Base-by-base conservation (phyloP, 805 yeast species). In the Blastobotrys chiropterorum region DNA sequence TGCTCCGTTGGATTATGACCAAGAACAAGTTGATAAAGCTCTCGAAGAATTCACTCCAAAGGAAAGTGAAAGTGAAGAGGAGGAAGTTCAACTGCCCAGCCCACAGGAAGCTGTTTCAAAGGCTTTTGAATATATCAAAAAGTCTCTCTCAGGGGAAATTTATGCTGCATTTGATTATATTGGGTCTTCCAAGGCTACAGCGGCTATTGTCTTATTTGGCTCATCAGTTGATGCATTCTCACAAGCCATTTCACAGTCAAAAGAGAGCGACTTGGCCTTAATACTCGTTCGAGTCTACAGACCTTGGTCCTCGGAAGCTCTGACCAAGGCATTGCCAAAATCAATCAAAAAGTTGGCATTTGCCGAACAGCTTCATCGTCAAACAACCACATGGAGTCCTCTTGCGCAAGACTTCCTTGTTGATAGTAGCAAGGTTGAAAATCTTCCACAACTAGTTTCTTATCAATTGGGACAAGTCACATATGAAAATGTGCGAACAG, bases 171-270 rank as follows among this genome's bases (percentile, higher is more conserved):
- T 74, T 56, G 77, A 74, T 57, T 72, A 72, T 61, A 57, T 60
- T 30, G 79, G 78, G 15, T 55, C 73, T 38, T 56, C 62, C 4
- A 61, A 65, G 6, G 75, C 85, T 5, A 67, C 70, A 31, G 73
- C 78, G 53, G 79, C 83, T 1, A 66, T 85, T 15, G 75, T 89
- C 16, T 73, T 82, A 47, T 73, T 89, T 55, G 94, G 95, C 50
- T 75, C 81, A 48, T 73, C 79, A 44, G 71, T 69, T 19, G 67
- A 70, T 2, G 72, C 72, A 14, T 69, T 83, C 46, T 60, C 75
- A 3, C 56, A 66, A 8, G 72, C 75, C n/a, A 61, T 70, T 21
- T 64, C 67, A 15, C 56, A 60, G 30, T 63, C 71, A 26, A 54
- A 62, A 22, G 47, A 50, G 38, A 52, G 55, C 51, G 56, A 56